A percentile compares a stretch with the other conserved stretches of the same genome.
These are phyloP conservation scores for Linum trigynum DNA, from an alignment of 345 rosid species.

Conservation along the genomic window DNA sequence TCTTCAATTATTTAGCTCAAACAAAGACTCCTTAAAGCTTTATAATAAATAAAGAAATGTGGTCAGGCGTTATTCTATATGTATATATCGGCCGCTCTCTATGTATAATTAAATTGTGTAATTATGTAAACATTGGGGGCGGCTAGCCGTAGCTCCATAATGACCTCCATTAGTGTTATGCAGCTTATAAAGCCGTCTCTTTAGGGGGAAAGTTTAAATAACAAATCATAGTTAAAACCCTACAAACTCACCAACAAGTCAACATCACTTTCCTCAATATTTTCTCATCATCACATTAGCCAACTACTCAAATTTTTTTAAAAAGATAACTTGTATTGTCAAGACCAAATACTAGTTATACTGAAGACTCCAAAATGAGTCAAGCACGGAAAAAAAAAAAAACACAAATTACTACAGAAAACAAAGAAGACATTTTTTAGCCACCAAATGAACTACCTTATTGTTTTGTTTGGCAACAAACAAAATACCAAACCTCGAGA, in stretches of 20 bases:
- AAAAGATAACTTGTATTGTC: too few species aligned
- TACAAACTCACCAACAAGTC: constrained; percentile 4
- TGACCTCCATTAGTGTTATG: constrained; percentile 11
- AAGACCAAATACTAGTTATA: too few species aligned
- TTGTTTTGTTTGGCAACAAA: too few species aligned
- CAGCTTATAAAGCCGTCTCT: constrained; percentile 17
- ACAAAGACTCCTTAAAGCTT: too few species aligned
- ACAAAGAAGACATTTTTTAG: constrained; percentile 22
- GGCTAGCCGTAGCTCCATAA: background rate
- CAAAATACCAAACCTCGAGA: too few species aligned
- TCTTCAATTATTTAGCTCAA: too few species aligned
- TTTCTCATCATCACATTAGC: constrained; percentile 14
- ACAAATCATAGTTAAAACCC: background rate
- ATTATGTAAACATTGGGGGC: constrained; percentile 1
- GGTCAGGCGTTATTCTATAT: background rate
- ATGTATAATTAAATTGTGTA: background rate
- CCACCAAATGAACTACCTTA: constrained; percentile 26
- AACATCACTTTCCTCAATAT: constrained; percentile 36
- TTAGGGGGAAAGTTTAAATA: constrained; percentile 11
- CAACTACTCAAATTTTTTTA: too few species aligned
- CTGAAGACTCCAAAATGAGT: too few species aligned
- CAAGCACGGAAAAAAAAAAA: too few species aligned
- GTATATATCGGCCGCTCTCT: constrained; percentile 12
- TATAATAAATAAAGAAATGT: too few species aligned
- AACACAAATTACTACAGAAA: background rate